phyloP scores from a whole-genome alignment of 495 filamentous ascomycete genomes.

The Xylaria intraflava region DNA sequence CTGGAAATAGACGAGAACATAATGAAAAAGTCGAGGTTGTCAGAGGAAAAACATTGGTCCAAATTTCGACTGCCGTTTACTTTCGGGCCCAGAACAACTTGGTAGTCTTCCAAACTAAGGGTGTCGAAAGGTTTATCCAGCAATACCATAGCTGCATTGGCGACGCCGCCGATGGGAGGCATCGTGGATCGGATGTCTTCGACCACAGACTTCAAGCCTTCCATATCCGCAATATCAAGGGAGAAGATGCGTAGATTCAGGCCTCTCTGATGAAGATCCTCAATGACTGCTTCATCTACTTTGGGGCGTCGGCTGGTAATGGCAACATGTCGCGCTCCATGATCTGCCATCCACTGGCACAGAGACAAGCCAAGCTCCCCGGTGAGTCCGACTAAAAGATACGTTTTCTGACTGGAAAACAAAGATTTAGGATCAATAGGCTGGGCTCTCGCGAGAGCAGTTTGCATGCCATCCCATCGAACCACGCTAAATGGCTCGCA shows the following conservation, averaged over 20 bases:
- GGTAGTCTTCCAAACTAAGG: slow-evolving; percentile 23
- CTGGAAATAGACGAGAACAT: slow-evolving; percentile 42
- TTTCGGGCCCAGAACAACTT: slow-evolving; percentile 27
- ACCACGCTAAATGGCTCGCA: too few relatives aligned
- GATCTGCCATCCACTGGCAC: slow-evolving; percentile 41
- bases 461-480: slow-evolving; percentile 11
- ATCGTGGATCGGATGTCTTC: slow-evolving; percentile 12
- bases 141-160: slow-evolving; percentile 38
- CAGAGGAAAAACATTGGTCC: slow-evolving; percentile 27
- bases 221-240: slow-evolving; percentile 1
- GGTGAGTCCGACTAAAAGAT: slow-evolving; percentile 43
- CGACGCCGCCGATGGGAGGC: slow-evolving; percentile 36
- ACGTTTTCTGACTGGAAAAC: slow-evolving; percentile 33
- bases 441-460: background rate
- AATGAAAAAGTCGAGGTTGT: slow-evolving; percentile 48
- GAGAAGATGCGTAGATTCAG: background rate
- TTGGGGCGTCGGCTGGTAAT: slow-evolving; percentile 38
- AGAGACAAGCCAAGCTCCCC: slow-evolving; percentile 42
- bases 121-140: slow-evolving; percentile 24
- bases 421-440: background rate
- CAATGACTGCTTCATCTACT: background rate
- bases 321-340: slow-evolving; percentile 40
- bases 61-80: slow-evolving; percentile 25
- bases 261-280: background rate
- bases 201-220: background rate